Evolutionary conservation across 2,329 filamentous ascomycete species (phyloP).

Genomic region (Aspergillus sp.): DNA sequence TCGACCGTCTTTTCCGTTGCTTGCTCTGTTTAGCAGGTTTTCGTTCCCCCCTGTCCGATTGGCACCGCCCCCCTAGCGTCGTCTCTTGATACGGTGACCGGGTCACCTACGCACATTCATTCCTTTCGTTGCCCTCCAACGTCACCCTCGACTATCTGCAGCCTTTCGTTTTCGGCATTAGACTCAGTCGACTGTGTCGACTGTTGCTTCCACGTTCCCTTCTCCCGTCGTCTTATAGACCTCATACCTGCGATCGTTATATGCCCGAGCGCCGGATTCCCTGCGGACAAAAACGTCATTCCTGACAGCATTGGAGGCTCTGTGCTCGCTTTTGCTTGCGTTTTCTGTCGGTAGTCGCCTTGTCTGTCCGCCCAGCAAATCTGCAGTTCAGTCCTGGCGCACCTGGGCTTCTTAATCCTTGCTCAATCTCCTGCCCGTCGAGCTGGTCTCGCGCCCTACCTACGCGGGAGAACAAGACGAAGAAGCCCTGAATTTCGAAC

Average conservation of each 20-base stretch:
- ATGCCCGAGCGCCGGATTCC: neutral
- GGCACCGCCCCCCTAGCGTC: neutral
- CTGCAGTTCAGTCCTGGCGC: conserved; percentile 1
- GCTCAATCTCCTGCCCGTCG: neutral
- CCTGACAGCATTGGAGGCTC: neutral
- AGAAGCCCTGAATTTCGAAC: neutral
- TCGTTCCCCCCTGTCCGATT: neutral
- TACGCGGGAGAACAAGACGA: neutral
- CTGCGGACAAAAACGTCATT: neutral
- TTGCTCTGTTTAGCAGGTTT: neutral
- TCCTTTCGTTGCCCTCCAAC: conserved; percentile 1
- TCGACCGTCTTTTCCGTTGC: neutral
- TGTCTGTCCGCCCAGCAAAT: conserved; percentile 2
- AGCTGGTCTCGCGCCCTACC: conserved; percentile 24
- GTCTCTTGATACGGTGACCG: neutral
- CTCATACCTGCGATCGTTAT: neutral
- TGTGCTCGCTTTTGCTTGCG: neutral
- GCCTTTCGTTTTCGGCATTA: neutral
- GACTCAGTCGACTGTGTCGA: neutral
- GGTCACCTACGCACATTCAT: neutral
- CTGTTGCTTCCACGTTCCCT: neutral
- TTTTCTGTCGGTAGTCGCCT: conserved; percentile 7
- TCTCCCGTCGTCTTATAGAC: neutral
- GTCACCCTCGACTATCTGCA: neutral
- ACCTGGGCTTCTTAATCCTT: neutral